Evolutionary conservation across 163 green algal genomes (phyloP), one percentile per base, ranked within the genome.

Genomic region (Chlorella variabilis): DNA sequence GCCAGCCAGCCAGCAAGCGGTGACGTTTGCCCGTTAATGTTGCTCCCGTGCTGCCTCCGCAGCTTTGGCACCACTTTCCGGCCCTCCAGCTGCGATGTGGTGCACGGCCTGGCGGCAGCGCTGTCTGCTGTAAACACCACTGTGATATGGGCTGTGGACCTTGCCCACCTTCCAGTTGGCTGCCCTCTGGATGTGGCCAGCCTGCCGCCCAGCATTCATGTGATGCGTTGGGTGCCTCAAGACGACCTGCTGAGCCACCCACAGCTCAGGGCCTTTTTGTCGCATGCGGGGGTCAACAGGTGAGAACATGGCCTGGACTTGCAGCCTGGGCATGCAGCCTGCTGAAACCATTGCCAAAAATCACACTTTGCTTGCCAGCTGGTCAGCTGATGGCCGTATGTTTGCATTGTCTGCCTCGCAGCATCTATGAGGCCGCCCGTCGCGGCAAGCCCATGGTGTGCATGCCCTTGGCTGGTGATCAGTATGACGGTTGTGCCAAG

Each of bases 361-460:
- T n/a, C n/a, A n/a, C n/a, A n/a, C n/a, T n/a, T n/a, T n/a, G n/a
- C n/a, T n/a, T n/a, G n/a, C n/a, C n/a, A n/a, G n/a, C n/a, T n/a
- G n/a, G n/a, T n/a, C n/a, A n/a, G n/a, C n/a, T n/a, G n/a, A n/a
- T n/a, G n/a, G n/a, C n/a, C n/a, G n/a, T n/a, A n/a, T n/a, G n/a
- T n/a, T n/a, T n/a, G n/a, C n/a, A n/a, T n/a, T n/a, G n/a, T n/a
- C n/a, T n/a, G n/a, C n/a, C n/a, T n/a, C n/a, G 54, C 54, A 62
- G 61, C 61, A 5, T 68, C 13, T 25, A 21, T 8, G 61, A 68
- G 31, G 61, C 61, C 9, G 61, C n/a, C 29, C 42, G 18, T 7
- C 61, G 33, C 29, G 61, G 61, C 61, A 20, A 29, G 61, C 61
- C 61, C 31, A 68, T 68, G 61, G 61, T 68, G 61, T 68, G 61